phyloP scores from a whole-genome alignment of 352 stramenopile species.

The Globisporangium splendens region DNA sequence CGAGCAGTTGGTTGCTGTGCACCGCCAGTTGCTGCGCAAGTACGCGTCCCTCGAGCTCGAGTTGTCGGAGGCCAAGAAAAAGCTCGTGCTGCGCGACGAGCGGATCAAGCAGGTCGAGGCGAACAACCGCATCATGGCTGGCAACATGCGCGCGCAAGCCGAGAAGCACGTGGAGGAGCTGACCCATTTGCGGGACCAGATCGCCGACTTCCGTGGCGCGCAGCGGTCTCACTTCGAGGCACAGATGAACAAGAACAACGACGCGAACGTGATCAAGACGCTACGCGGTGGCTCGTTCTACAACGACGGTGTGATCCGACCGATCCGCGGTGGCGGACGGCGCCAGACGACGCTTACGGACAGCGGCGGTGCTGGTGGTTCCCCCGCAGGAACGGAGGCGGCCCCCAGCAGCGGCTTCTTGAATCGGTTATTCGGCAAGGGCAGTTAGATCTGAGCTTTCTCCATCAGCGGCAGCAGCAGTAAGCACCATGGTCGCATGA shows the following conservation, averaged over 20 bases:
- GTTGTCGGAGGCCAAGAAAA: constrained; percentile 86
- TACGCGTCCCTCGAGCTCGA: constrained; percentile 88
- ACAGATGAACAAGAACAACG: constrained; percentile 47
- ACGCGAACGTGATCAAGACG: constrained; percentile 54
- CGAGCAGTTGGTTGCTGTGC: constrained; percentile 88
- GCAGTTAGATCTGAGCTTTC: background rate
- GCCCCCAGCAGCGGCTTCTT: constrained; percentile 32
- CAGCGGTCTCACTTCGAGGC: constrained; percentile 77
- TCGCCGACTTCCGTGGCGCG: constrained; percentile 74
- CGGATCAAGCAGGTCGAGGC: constrained; percentile 88
- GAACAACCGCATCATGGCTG: constrained; percentile 85
- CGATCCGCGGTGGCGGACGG: constrained; percentile 66
- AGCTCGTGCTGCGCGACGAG: constrained; percentile 85
- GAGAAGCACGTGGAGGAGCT: constrained; percentile 89
- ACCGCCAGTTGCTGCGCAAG: constrained; percentile 88
- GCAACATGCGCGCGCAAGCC: constrained; percentile 85
- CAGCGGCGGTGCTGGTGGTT: constrained; percentile 13
- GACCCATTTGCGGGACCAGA: constrained; percentile 80
- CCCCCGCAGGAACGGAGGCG: constrained; percentile 1
- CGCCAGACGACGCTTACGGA: constrained; percentile 43
- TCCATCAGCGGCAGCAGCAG: too few relatives aligned
- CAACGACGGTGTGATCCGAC: constrained; percentile 61
- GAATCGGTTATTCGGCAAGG: constrained; percentile 52
- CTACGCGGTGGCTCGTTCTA: constrained; percentile 66
- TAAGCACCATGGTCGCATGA: too few relatives aligned